These are phyloP conservation scores for Postia placenta DNA, from an alignment of 768 basidiomycete genomes.

Conservation along the genomic window DNA sequence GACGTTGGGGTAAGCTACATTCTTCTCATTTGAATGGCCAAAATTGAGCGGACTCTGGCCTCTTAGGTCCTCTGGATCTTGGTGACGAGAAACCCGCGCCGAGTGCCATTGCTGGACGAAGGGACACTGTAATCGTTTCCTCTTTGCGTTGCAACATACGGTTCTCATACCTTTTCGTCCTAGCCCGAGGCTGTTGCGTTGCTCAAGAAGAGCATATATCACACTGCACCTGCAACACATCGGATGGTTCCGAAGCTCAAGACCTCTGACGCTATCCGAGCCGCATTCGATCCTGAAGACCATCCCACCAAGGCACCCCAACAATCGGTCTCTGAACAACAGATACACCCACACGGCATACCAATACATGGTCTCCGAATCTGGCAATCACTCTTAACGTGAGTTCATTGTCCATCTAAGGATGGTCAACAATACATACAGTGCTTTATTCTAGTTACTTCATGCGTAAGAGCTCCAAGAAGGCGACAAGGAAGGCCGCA, in stretches of 20 bases:
- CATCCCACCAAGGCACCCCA: constrained; percentile 38
- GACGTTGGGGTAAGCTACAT: constrained; percentile 23
- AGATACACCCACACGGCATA: constrained; percentile 33
- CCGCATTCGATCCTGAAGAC: constrained; percentile 45
- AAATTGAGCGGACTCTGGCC: constrained; percentile 23
- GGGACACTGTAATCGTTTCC: constrained; percentile 50
- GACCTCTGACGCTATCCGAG: constrained; percentile 37
- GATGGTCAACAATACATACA: not conserved
- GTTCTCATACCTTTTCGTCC: not conserved
- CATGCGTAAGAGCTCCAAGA: constrained; percentile 36
- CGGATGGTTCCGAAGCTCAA: constrained; percentile 43
- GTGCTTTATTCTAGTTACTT: constrained; percentile 32
- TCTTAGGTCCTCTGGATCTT: constrained; percentile 51
- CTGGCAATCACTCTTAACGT: constrained; percentile 50
- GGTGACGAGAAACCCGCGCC: constrained; percentile 66
- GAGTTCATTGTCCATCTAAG: constrained; percentile 11
- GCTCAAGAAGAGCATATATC: constrained; percentile 49
- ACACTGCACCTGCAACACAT: constrained; percentile 50
- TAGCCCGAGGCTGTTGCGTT: constrained; percentile 51
- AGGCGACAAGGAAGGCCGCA: constrained; percentile 19
- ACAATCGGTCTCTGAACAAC: constrained; percentile 55
- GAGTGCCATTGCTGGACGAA: constrained; percentile 61
- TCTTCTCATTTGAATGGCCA: not conserved
- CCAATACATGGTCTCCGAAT: constrained; percentile 50
- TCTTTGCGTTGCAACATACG: not conserved